Base-by-base conservation (phyloP, 208 protist genomes). In the Trypanosoma scelopori region DNA sequence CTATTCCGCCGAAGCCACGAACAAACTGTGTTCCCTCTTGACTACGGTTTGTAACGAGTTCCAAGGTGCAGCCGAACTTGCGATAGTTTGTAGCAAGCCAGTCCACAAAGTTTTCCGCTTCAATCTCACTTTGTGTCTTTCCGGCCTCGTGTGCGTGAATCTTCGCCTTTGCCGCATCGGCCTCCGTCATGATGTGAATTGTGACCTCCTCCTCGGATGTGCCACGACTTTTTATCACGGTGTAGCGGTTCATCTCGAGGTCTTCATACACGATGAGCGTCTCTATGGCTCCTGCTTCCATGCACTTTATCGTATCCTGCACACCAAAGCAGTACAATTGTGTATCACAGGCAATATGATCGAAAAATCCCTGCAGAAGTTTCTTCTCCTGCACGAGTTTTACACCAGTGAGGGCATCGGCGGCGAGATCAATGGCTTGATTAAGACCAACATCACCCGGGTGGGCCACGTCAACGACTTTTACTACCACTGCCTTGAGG, bases 311-410 rank as follows among this genome's bases (percentile, higher is more conserved):
- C 0, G 98, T 99, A 69, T 99, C 98, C 18, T 85, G 77, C 3
- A 99, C 86, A 56, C 99, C 99, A 76, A 99, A 99, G 81, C 98
- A 99, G 73, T 98, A 99, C 76, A 98, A 96, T 69, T 99, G 97
- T 43, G 98, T 99, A 73, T 99, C 98, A 58, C 94, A 87, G 9
- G 97, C 87, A 69, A 99, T 99, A 55, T 99, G 87, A 42, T 99
- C 98, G 70, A 99, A 99, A 88, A 99, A 99, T 35, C 74, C 79
- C 47, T 97, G 82, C 58, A 99, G 89, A 39, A 99, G 77, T 80
- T 99, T 99, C 88, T 99, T 99, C 88, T 99, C 99, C 81, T 99
- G 87, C 52, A 99, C 87, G 47, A 99, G 98, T 83, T 99, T 99
- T 35, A 99, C 99, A 52, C 98, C 97, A 7, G 81, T 77, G 7